Evolutionary conservation across 1,284 basidiomycete species (phyloP), one percentile per base, ranked within the genome.

Genomic region (Sporisorium exsertum): DNA sequence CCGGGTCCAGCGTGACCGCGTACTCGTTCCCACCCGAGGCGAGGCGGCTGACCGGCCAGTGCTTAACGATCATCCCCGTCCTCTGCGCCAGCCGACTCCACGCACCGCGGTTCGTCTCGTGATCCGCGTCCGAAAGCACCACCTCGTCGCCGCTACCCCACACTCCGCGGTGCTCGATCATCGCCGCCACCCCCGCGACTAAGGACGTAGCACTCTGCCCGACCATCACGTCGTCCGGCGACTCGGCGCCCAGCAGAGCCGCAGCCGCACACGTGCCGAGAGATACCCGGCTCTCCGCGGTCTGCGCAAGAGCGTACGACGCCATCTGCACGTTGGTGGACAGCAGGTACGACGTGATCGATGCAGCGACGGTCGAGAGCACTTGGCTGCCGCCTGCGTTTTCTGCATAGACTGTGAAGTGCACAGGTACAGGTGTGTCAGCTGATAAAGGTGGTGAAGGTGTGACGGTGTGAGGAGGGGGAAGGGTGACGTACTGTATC

Each of bases 71-170:
- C 1, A 89, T 88, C 2, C 89, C 89, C 10, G 87, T 86, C 7
- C 91, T 88, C n/a, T 87, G 86, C 0, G 92, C 91, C 13, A 93
- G 87, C 61, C 90, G 89, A 85, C 91, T 92, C 92, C 92, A 94
- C 0, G 91, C 89, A 0, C 92, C 91, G n/a, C 86, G 88, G 76
- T 93, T 93, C 0, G 92, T 92, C 92, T 94, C 92, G 75, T 93
- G 92, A 81, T 93, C 92, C 1, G 89, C 89, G 45, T 83, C 75
- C 0, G 90, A 91, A 40, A 93, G 80, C 64, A 93, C 90, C 61
- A 93, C 89, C 83, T 93, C 92, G 65, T 93, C 1, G 72, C 82
- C 62, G 91, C 91, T 57, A 92, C 89, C 18, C 91, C 87, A 0
- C 2, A 92, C 87, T 78, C 92, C 92, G 84, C 91, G 90, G 18